Conservation (phyloP, 129 eudicot species). For the Arctium lappa region DNA sequence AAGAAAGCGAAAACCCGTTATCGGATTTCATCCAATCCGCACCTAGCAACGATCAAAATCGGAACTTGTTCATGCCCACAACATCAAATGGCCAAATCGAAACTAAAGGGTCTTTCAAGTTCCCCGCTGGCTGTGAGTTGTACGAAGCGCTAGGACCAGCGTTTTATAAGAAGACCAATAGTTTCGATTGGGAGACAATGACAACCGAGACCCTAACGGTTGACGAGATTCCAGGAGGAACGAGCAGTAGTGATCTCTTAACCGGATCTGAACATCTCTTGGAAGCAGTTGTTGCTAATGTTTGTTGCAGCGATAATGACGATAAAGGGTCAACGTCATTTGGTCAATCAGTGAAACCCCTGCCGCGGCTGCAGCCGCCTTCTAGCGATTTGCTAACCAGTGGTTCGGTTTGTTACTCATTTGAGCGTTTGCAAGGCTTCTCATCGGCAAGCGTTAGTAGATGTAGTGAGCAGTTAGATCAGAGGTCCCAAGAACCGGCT, state of each 20-base stretch:
- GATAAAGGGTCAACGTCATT: constrained; percentile 33
- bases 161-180: constrained; percentile 35
- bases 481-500: constrained; percentile 36
- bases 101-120: constrained; percentile 29
- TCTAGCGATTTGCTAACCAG: constrained; percentile 32
- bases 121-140: constrained; percentile 72
- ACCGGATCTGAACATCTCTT: constrained; percentile 60
- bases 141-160: constrained; percentile 81
- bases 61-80: constrained; percentile 21
- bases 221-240: constrained; percentile 41
- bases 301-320: constrained; percentile 40
- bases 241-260: constrained; percentile 37
- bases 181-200: constrained; percentile 34
- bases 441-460: constrained; percentile 54
- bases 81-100: constrained; percentile 16
- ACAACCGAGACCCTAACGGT: constrained; percentile 32
- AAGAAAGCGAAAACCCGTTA: constrained; percentile 27
- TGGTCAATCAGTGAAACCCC: constrained; percentile 34
- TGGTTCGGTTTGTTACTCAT: constrained; percentile 50
- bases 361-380: constrained; percentile 46
- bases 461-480: constrained; percentile 49
- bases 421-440: constrained; percentile 41
- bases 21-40: constrained; percentile 27
- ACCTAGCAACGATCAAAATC: constrained; percentile 10
- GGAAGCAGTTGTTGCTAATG: constrained; percentile 84